These are phyloP conservation scores for Panicum miliaceum DNA, from an alignment of 176 grass and related monocot genomes.

Conservation along the genomic window DNA sequence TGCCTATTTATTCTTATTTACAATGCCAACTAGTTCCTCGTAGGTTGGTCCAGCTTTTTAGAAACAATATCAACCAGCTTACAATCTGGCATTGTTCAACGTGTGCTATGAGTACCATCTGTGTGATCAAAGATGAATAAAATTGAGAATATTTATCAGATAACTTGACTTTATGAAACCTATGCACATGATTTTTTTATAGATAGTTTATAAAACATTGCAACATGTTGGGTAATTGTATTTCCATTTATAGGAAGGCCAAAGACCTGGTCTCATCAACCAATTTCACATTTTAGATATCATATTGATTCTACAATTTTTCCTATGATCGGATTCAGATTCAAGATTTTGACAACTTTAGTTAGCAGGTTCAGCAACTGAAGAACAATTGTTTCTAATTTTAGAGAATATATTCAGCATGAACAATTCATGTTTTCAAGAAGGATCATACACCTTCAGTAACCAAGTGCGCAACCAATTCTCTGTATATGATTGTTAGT, in stretches of 20 bases:
- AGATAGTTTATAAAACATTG: not conserved
- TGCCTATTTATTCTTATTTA: no score
- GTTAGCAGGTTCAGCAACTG: not conserved
- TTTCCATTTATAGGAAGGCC: not conserved
- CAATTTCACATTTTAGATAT: not conserved
- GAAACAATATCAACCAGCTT: not conserved
- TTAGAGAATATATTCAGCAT: conserved; percentile 1
- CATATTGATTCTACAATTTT: not conserved
- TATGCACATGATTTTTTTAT: not conserved
- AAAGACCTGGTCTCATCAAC: not conserved
- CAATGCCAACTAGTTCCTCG: not conserved
- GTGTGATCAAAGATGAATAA: not conserved
- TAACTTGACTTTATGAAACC: not conserved
- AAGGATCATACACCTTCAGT: not conserved
- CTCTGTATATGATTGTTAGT: conserved; percentile 1
- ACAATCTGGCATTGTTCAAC: not conserved
- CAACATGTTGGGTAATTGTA: not conserved
- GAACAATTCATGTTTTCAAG: not conserved
- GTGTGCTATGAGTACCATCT: not conserved
- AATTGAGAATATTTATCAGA: not conserved
- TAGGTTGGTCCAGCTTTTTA: not conserved
- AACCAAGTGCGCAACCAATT: conserved; percentile 7
- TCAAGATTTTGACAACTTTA: not conserved
- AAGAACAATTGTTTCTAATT: not conserved
- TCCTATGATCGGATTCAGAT: not conserved